phyloP scores from a whole-genome alignment of 306 rosid genomes.

The Cicer pinnatifidum region DNA sequence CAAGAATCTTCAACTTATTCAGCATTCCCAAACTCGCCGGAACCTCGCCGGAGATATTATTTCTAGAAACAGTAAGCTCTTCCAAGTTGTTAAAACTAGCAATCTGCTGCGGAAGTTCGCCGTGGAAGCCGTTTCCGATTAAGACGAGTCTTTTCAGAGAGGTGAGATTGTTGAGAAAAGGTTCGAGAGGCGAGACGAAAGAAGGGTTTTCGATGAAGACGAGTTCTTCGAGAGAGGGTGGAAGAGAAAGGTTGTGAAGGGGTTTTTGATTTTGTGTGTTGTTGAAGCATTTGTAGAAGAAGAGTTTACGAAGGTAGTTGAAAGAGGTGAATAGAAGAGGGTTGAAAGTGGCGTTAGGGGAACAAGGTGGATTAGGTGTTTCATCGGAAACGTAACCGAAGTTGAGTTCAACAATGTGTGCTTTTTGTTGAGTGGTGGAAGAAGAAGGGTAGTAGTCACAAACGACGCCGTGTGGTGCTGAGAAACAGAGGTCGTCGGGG shows the following conservation, averaged over 20 bases:
- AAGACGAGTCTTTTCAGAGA: constrained; percentile 58
- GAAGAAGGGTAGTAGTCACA: constrained; percentile 56
- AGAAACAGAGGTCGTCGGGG: constrained; percentile 67
- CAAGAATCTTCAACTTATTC: constrained; percentile 63
- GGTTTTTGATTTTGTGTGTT: constrained; percentile 10
- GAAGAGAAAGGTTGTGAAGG: not conserved
- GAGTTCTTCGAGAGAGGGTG: constrained; percentile 59
- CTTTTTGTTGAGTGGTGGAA: not conserved
- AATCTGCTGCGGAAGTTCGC: constrained; percentile 46
- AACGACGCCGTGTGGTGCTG: constrained; percentile 70
- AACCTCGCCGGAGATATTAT: constrained; percentile 55
- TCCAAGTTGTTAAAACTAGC: constrained; percentile 50
- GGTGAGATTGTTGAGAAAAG: constrained; percentile 55
- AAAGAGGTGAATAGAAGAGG: constrained; percentile 67
- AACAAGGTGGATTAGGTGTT: constrained; percentile 75
- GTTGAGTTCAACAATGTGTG: constrained; percentile 67
- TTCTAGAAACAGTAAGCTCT: constrained; percentile 71
- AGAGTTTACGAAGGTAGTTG: constrained; percentile 67
- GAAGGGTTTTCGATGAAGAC: constrained; percentile 76
- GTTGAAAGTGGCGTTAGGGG: constrained; percentile 55
- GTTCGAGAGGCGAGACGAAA: constrained; percentile 44
- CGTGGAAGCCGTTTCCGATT: constrained; percentile 65
- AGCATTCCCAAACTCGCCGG: constrained; percentile 46
- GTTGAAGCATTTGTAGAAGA: constrained; percentile 83
- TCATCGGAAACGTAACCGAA: constrained; percentile 78